phyloP scores from a whole-genome alignment of 208 protist species.

The Trypanosoma avium region DNA sequence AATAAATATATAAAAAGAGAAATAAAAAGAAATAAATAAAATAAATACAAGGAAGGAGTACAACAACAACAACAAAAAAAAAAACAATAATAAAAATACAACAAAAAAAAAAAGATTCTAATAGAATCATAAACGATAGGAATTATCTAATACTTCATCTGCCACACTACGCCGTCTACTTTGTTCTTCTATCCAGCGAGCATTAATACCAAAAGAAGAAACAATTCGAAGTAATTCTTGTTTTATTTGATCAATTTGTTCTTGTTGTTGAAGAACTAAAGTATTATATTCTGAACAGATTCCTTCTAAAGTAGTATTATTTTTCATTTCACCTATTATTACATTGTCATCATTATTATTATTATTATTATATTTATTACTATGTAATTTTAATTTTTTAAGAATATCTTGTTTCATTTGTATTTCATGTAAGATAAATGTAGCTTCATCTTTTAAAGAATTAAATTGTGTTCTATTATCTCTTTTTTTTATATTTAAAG shows the following conservation, averaged over 20 bases:
- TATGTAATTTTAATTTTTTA: neutral
- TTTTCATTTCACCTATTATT: neutral
- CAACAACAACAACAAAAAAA: constrained; percentile 12
- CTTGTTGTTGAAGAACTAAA: constrained; percentile 8
- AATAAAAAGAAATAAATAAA: constrained; percentile 6
- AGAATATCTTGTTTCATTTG: neutral
- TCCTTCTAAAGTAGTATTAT: neutral
- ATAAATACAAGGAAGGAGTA: constrained; percentile 9
- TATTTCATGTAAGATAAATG: constrained; percentile 1
- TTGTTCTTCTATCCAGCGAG: constrained; percentile 8
- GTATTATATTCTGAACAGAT: constrained; percentile 8
- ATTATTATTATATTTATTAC: neutral
- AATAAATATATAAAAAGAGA: constrained; percentile 11
- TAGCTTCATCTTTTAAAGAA: constrained; percentile 2
- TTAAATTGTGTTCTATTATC: neutral
- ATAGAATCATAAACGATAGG: constrained; percentile 1
- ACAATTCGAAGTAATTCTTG: constrained; percentile 1
- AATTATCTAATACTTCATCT: neutral
- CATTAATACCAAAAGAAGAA: constrained; percentile 9
- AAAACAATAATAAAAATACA: constrained; percentile 16
- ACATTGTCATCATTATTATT: neutral
- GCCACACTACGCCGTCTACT: neutral
- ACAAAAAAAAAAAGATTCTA: neutral
- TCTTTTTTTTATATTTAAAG: neutral
- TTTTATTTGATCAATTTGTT: constrained; percentile 14